These are phyloP conservation scores for Xylaria sp. DNA, from an alignment of 495 filamentous ascomycete species.

Conservation along the genomic window DNA sequence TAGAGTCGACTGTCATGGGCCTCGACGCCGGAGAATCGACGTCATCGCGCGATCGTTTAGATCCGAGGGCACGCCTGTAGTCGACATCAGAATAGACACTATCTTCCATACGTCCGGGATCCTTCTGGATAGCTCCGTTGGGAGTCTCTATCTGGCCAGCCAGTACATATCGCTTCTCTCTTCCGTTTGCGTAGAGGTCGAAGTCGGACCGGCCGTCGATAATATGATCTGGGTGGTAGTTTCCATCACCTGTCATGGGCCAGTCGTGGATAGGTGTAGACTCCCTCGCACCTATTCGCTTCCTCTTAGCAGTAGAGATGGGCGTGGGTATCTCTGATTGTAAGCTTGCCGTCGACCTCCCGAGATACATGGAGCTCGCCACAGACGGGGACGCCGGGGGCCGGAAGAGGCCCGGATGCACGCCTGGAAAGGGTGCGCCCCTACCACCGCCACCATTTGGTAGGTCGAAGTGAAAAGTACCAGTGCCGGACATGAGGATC, in stretches of 20 bases:
- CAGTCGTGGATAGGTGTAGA: conserved; percentile 43
- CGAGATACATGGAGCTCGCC: conserved; percentile 64
- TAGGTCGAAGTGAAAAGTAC: conserved; percentile 58
- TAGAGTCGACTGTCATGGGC: conserved; percentile 20
- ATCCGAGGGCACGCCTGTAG: conserved; percentile 57
- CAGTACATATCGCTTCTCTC: conserved; percentile 52
- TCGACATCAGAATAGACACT: conserved; percentile 62
- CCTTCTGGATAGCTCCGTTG: conserved; percentile 54
- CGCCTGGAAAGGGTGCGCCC: conserved; percentile 51
- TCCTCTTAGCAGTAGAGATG: conserved; percentile 46
- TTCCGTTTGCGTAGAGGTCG: conserved; percentile 29
- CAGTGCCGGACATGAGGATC: conserved; percentile 56
- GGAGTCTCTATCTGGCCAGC: conserved; percentile 71
- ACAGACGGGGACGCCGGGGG: conserved; percentile 70
- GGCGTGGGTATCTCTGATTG: conserved; percentile 47
- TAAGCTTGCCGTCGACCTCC: conserved; percentile 61
- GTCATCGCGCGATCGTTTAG: conserved; percentile 41
- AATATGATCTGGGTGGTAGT: conserved; percentile 29
- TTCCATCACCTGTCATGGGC: conserved; percentile 41
- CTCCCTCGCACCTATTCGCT: conserved; percentile 43
- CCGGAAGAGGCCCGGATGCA: conserved; percentile 71
- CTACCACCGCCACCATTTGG: conserved; percentile 32
- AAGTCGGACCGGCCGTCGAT: conserved; percentile 27
- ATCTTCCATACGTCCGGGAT: conserved; percentile 57
- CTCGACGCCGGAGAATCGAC: conserved; percentile 31